Conservation (phyloP, 2,329 filamentous ascomycete genomes). For the Aspergillus fumigatus region DNA sequence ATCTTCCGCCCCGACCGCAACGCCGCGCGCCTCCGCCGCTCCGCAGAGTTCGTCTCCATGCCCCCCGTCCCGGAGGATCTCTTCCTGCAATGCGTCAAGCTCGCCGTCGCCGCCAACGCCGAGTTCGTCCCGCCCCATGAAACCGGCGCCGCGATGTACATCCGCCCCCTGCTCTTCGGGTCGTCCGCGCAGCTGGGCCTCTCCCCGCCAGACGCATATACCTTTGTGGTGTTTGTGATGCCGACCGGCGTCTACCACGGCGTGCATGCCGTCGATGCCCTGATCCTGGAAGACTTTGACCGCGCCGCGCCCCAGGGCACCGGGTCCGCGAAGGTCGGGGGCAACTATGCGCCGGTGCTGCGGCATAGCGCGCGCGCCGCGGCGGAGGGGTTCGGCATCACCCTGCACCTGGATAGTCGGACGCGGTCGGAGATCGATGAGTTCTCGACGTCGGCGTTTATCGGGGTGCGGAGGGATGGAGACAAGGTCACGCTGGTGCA, state of each 20-base stretch:
- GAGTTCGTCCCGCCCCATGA: conserved; percentile 85
- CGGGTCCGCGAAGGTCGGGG: conserved; percentile 87
- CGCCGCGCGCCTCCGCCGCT: conserved; percentile 77
- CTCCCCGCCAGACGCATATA: conserved; percentile 85
- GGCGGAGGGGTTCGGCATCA: conserved; percentile 82
- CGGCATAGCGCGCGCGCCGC: conserved; percentile 79
- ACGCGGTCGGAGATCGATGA: conserved; percentile 85
- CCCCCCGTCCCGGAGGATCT: conserved; percentile 71
- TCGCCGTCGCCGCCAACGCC: conserved; percentile 83
- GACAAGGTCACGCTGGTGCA: conserved; percentile 68
- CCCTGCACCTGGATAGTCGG: conserved; percentile 83
- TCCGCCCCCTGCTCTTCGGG: conserved; percentile 84
- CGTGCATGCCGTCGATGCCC: conserved; percentile 74
- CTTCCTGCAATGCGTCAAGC: conserved; percentile 70
- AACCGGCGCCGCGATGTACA: conserved; percentile 87
- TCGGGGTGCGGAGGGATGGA: conserved; percentile 65
- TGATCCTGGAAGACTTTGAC: conserved; percentile 91
- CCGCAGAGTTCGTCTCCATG: conserved; percentile 76
- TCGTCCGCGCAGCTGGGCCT: conserved; percentile 82
- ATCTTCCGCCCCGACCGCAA: conserved; percentile 88
- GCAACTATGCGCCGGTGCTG: conserved; percentile 92
- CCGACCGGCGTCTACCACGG: conserved; percentile 95
- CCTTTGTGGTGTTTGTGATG: conserved; percentile 82
- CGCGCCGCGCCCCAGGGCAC: conserved; percentile 87
- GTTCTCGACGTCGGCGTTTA: conserved; percentile 91